A percentile compares a stretch with the other conserved stretches of the same genome.
phyloP scores from a whole-genome alignment of 2,329 filamentous ascomycete species.

The Curvularia sp. region DNA sequence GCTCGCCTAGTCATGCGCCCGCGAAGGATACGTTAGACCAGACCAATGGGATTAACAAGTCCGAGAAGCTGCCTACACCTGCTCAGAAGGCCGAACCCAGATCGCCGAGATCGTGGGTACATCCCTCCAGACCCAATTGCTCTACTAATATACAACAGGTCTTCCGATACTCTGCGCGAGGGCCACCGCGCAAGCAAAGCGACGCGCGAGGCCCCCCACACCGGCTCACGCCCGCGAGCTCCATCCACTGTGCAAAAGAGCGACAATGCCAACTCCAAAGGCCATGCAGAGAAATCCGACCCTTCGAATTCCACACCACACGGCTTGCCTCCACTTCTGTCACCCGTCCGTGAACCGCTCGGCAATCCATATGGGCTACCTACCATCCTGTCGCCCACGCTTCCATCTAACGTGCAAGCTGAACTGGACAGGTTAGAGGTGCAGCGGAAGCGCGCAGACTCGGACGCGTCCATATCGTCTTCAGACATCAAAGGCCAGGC shows the following conservation, averaged over 20 bases:
- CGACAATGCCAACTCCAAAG: slow-evolving; percentile 50
- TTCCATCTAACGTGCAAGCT: slow-evolving; percentile 63
- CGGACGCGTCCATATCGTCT: slow-evolving; percentile 46
- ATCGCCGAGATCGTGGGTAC: slow-evolving; percentile 31
- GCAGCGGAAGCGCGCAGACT: slow-evolving; percentile 46
- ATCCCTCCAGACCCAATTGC: not conserved
- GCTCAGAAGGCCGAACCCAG: slow-evolving; percentile 26
- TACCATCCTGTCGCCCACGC: slow-evolving; percentile 64
- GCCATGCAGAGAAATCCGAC: slow-evolving; percentile 35
- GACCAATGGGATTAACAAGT: slow-evolving; percentile 37
- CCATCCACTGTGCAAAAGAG: slow-evolving; percentile 43
- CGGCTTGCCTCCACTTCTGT: slow-evolving; percentile 49
- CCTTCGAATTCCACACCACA: slow-evolving; percentile 47
- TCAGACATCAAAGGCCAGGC: slow-evolving; percentile 43
- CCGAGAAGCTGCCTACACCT: slow-evolving; percentile 27
- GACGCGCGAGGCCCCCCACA: slow-evolving; percentile 18
- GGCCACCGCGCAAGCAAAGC: slow-evolving; percentile 29
- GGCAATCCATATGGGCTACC: slow-evolving; percentile 55
- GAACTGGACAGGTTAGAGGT: slow-evolving; percentile 57
- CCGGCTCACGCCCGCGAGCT: slow-evolving; percentile 25
- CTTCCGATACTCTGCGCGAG: slow-evolving; percentile 24
- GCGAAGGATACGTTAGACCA: slow-evolving; percentile 32
- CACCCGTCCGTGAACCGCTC: slow-evolving; percentile 53
- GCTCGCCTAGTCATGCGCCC: slow-evolving; percentile 36
- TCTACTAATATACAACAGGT: slow-evolving; percentile 32